Percentiles rank a stretch among this genome's conserved stretches.
Conservation (phyloP, 176 grass and related monocot species). For the Rhipidocladum racemiflorum region DNA sequence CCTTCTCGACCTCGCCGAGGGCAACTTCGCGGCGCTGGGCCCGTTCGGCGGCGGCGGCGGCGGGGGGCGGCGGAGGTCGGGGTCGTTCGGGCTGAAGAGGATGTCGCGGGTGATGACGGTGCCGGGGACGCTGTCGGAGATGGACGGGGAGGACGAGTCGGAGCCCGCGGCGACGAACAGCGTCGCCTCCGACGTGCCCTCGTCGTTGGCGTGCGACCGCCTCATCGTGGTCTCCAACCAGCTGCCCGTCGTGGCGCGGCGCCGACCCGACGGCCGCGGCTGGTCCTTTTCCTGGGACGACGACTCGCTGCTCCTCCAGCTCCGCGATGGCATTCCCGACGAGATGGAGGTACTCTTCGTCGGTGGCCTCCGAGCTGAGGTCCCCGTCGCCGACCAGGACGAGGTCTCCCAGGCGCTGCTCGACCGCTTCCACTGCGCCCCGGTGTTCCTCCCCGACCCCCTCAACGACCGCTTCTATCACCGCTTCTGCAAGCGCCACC, state of each 20-base stretch:
- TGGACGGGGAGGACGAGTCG: constrained; percentile 77
- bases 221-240: constrained; percentile 83
- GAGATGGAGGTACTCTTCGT: constrained; percentile 97
- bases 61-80: constrained; percentile 36
- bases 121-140: constrained; percentile 73
- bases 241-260: constrained; percentile 61
- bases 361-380: constrained; percentile 69
- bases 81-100: constrained; percentile 57
- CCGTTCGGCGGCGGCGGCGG: constrained; percentile 38
- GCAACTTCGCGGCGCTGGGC: constrained; percentile 78
- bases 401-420: constrained; percentile 84
- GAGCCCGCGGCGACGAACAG: constrained; percentile 58
- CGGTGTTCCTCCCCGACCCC: constrained; percentile 73
- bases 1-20: constrained; percentile 84
- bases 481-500: constrained; percentile 80
- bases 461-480: constrained; percentile 80
- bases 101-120: constrained; percentile 97
- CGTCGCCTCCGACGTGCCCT: constrained; percentile 76
- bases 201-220: constrained; percentile 66
- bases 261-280: constrained; percentile 74
- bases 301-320: constrained; percentile 85
- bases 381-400: constrained; percentile 71
- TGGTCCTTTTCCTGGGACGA: constrained; percentile 96
- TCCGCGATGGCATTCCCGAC: constrained; percentile 81
- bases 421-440: constrained; percentile 76